Evolutionary conservation across 208 protist species (phyloP), one percentile per base, ranked within the genome.

Genomic region (Crithidia brevicula): DNA sequence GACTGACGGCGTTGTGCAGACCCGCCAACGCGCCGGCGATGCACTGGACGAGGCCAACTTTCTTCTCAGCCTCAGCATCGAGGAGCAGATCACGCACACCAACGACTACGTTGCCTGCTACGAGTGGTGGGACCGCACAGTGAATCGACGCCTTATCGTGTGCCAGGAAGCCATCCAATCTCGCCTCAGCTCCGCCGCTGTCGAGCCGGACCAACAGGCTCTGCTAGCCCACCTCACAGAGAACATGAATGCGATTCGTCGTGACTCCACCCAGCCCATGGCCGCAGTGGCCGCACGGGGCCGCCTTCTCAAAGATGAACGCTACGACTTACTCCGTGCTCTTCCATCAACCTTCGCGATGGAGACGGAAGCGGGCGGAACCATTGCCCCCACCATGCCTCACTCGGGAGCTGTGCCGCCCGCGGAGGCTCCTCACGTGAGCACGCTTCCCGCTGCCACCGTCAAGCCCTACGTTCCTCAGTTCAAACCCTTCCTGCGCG

Each of bases 11-110:
- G 67, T 92, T 3, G 59, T 63, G 25, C 56, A 82, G 42, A 77
- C 82, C 1, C 36, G 50, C 28, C 28, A 56, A 3, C 72, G 67
- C 11, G 77, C 78, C 6, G 34, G 67, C 18, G 47, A 76, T 10
- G 77, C 74, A 0, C 74, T 86, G 5, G 49, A 77, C 20, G 81
- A 89, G 57, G 86, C 81, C 0, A 33, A 59, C 27, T 92, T 88
- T 51, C 74, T 92, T 20, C 69, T 92, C 28, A 58, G 57, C 40
- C 66, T 92, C 25, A 82, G 76, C 45, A 65, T 89, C 25, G 86
- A 92, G 70, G 86, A 92, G 58, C 72, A 88, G 53, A 86, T 92
- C 22, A 33, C 82, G 0, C 82, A 86, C 62, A 85, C 77, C 3
- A 74, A 59, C 36, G 83, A 92, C 60, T 92, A 89, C 52, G 34